phyloP scores from a whole-genome alignment of 2,329 filamentous ascomycete genomes.

The Colletotrichum sp. region DNA sequence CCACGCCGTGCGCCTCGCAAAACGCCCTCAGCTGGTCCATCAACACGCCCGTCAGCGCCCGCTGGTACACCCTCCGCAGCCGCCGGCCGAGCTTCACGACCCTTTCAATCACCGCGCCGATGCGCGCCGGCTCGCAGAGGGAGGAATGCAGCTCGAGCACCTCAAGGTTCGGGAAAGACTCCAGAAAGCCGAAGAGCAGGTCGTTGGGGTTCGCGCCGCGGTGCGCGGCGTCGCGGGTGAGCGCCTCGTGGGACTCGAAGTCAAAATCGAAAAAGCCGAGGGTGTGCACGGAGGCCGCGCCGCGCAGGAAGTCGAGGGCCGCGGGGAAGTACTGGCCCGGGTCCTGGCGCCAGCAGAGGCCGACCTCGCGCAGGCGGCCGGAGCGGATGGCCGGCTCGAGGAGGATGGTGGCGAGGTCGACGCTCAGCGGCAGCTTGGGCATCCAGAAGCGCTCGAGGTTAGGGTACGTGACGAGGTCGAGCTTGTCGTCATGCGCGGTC shows the following conservation, averaged over 20 bases:
- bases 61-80: constrained; percentile 12
- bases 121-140: not conserved
- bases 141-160: constrained; percentile 19
- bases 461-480: constrained; percentile 10
- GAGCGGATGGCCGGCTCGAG: constrained; percentile 29
- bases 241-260: constrained; percentile 29
- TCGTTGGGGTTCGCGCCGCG: not conserved
- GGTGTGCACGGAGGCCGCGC: constrained; percentile 34
- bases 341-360: constrained; percentile 20
- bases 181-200: constrained; percentile 19
- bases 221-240: constrained; percentile 10
- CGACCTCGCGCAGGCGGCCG: constrained; percentile 36
- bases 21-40: constrained; percentile 15
- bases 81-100: not conserved
- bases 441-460: constrained; percentile 22
- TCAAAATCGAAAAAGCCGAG: constrained; percentile 40
- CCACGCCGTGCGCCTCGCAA: constrained; percentile 8
- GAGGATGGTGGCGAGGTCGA: constrained; percentile 13
- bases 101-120: constrained; percentile 1
- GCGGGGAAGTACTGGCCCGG: constrained; percentile 31
- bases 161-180: constrained; percentile 23
- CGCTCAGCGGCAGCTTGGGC: constrained; percentile 15
- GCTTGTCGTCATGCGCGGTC: not conserved
- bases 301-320: constrained; percentile 39
- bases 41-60: constrained; percentile 5